Conservation (phyloP, 495 filamentous ascomycete genomes). For the Aspergillus sclerotioniger region DNA sequence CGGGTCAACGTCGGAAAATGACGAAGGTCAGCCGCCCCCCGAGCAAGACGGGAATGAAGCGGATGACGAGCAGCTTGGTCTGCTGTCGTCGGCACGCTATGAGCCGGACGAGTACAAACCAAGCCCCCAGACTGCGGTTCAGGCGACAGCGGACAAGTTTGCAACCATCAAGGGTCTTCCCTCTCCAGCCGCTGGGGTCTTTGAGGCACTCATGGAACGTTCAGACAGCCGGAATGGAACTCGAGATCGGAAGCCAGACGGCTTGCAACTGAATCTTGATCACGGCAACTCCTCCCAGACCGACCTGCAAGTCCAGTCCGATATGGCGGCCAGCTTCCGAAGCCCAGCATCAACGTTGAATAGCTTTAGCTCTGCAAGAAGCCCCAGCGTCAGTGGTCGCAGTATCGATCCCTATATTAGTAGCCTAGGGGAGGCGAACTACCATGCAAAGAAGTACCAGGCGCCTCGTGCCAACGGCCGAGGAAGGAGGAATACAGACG, state of each 20-base stretch:
- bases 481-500: constrained; percentile 50
- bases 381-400: constrained; percentile 55
- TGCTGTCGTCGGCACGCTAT: constrained; percentile 54
- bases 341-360: constrained; percentile 50
- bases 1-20: constrained; percentile 45
- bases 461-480: constrained; percentile 56
- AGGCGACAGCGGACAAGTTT: constrained; percentile 39
- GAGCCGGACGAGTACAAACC: constrained; percentile 43
- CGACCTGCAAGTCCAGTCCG: constrained; percentile 19
- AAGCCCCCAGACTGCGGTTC: constrained; percentile 54
- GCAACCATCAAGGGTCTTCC: constrained; percentile 53
- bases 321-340: constrained; percentile 38
- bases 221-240: constrained; percentile 65
- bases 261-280: constrained; percentile 71
- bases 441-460: constrained; percentile 55
- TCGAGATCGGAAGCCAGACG: constrained; percentile 76
- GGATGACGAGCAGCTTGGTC: constrained; percentile 23
- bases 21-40: constrained; percentile 32
- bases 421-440: constrained; percentile 75
- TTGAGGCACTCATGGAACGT: constrained; percentile 57
- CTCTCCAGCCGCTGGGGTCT: constrained; percentile 55
- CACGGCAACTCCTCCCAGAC: constrained; percentile 45
- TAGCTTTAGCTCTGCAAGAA: constrained; percentile 47
- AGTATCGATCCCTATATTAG: constrained; percentile 85
- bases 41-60: constrained; percentile 35